phyloP scores from a whole-genome alignment of 177 flowering plant genomes.

The Tripterygium wilfordii region DNA sequence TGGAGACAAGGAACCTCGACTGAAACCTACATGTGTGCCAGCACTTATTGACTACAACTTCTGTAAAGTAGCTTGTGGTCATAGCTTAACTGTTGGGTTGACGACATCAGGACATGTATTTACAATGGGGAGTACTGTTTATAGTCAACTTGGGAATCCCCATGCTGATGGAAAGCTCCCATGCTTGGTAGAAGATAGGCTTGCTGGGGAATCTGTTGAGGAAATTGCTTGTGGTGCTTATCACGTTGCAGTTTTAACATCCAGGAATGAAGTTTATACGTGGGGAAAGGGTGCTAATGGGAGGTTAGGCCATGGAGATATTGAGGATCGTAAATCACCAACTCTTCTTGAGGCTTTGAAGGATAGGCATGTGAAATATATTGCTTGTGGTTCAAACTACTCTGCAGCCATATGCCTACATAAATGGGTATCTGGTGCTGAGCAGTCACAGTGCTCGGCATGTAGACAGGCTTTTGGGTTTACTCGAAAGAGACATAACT shows the following conservation, averaged over 20 bases:
- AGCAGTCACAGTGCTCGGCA: conserved; percentile 89
- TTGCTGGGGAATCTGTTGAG: conserved; percentile 63
- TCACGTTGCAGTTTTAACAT: conserved; percentile 81
- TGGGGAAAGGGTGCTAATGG: conserved; percentile 99
- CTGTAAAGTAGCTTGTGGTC: conserved; percentile 93
- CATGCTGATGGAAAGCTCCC: conserved; percentile 85
- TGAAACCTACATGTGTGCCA: conserved; percentile 95
- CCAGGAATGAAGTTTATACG: conserved; percentile 87
- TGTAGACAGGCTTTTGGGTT: conserved; percentile 97
- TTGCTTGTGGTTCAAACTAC: conserved; percentile 89
- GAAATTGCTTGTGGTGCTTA: conserved; percentile 94
- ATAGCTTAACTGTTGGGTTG: conserved; percentile 83
- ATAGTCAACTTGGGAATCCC: conserved; percentile 94
- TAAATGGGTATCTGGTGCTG: conserved; percentile 93
- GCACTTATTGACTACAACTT: conserved; percentile 82
- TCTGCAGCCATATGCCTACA: conserved; percentile 88
- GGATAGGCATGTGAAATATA: conserved; percentile 87
- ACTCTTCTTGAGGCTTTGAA: conserved; percentile 81
- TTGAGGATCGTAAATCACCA: conserved; percentile 80
- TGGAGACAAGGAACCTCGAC: conserved; percentile 87
- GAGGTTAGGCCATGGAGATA: conserved; percentile 93
- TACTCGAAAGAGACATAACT: conserved; percentile 91
- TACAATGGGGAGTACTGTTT: conserved; percentile 94
- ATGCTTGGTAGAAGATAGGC: conserved; percentile 75
- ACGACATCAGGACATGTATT: conserved; percentile 87